Conservation (phyloP, 2,329 filamentous ascomycete species). For the Emmonsiellopsis sp. region DNA sequence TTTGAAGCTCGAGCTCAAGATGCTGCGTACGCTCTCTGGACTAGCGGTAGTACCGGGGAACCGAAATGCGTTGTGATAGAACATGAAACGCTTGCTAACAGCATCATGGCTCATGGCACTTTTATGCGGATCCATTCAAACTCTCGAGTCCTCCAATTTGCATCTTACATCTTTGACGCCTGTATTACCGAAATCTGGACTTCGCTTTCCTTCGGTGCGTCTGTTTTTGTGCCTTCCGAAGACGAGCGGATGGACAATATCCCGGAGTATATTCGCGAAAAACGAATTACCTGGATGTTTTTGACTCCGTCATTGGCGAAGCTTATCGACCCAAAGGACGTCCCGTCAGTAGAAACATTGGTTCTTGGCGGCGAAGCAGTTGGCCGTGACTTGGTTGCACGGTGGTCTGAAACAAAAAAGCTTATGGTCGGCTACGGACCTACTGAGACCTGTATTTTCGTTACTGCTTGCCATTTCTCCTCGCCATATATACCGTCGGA, state of each 20-base stretch:
- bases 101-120: not conserved
- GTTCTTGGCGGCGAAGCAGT: not conserved
- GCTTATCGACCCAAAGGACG: constrained; percentile 26
- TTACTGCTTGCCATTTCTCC: constrained; percentile 8
- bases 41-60: constrained; percentile 71
- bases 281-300: constrained; percentile 42
- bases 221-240: constrained; percentile 35
- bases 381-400: constrained; percentile 17
- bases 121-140: not conserved
- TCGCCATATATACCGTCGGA: not conserved
- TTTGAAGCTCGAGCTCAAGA: not conserved
- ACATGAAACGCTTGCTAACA: not conserved
- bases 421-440: constrained; percentile 9
- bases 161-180: constrained; percentile 35
- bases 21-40: constrained; percentile 71
- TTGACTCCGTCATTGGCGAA: constrained; percentile 49
- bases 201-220: constrained; percentile 29
- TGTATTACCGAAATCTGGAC: constrained; percentile 40
- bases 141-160: constrained; percentile 1
- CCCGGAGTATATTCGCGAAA: constrained; percentile 34
- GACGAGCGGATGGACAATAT: constrained; percentile 37
- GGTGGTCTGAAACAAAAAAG: constrained; percentile 19
- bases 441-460: constrained; percentile 12
- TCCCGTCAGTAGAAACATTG: constrained; percentile 26
- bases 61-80: constrained; percentile 60